Evolutionary conservation across 495 filamentous ascomycete species (phyloP).

Genomic region (Penicillium pancosmium): DNA sequence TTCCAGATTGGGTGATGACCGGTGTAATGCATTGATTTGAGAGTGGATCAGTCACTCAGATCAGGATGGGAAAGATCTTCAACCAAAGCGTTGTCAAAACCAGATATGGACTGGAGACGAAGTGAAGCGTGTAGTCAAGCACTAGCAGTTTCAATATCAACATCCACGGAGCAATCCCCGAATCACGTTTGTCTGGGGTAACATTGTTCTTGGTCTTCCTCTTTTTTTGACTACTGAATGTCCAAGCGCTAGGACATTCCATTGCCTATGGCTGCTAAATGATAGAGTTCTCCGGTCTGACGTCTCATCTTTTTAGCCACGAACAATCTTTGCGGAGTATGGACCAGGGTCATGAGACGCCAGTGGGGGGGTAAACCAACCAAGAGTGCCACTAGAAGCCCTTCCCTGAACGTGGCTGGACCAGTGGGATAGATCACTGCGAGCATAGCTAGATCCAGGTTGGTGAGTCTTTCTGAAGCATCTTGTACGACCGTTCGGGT

Average conservation of each 20-base stretch:
- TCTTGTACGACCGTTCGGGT: constrained; percentile 20
- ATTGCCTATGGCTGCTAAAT: background rate
- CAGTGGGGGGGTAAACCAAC: constrained; percentile 12
- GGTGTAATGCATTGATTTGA: constrained; percentile 25
- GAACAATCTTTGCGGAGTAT: background rate
- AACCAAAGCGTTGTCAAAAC: constrained; percentile 6
- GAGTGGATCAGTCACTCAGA: constrained; percentile 18
- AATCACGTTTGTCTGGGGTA: constrained; percentile 15
- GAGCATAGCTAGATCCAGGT: background rate
- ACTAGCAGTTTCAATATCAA: constrained; percentile 20
- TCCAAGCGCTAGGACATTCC: background rate
- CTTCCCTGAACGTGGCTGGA: constrained; percentile 13
- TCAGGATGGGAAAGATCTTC: constrained; percentile 27
- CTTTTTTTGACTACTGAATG: background rate
- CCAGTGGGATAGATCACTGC: background rate
- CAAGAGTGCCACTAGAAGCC: constrained; percentile 11
- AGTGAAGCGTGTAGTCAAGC: constrained; percentile 12
- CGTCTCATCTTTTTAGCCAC: background rate
- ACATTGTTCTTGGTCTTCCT: background rate
- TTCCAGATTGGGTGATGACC: constrained; percentile 23
- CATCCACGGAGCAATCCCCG: constrained; percentile 34
- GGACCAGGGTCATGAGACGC: constrained; percentile 18
- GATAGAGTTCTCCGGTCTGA: background rate
- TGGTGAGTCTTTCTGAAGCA: constrained; percentile 14
- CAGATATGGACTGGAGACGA: background rate